Evolutionary conservation across 495 filamentous ascomycete species (phyloP).

Genomic region (Paragyromitra xinjiangensis): DNA sequence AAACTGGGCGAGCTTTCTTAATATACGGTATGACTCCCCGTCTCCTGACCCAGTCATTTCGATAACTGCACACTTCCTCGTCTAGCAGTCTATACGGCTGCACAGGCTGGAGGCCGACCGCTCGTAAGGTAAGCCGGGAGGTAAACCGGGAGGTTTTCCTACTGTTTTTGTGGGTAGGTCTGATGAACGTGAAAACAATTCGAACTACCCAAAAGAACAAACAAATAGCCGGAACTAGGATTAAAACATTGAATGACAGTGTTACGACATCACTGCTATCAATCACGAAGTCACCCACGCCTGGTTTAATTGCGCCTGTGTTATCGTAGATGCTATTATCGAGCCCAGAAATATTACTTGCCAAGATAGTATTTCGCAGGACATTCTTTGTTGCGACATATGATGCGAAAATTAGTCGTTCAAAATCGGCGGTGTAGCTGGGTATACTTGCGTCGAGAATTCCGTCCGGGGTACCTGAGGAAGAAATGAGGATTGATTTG

Average conservation of each 20-base stretch:
- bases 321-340: background rate
- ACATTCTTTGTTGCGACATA: slow-evolving; percentile 4
- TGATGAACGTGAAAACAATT: background rate
- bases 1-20: background rate
- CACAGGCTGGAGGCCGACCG: slow-evolving; percentile 7
- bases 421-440: background rate
- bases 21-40: slow-evolving; percentile 22
- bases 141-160: slow-evolving; percentile 1
- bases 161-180: slow-evolving; percentile 11
- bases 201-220: background rate
- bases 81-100: slow-evolving; percentile 24
- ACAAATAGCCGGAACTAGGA: slow-evolving; percentile 8
- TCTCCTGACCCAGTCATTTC: slow-evolving; percentile 24
- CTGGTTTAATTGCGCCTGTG: background rate
- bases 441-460: background rate
- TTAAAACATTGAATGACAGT: slow-evolving; percentile 9
- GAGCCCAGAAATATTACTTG: background rate
- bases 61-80: slow-evolving; percentile 19
- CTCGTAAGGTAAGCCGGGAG: slow-evolving; percentile 12
- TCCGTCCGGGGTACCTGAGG: background rate
- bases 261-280: background rate
- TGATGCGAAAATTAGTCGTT: slow-evolving; percentile 3
- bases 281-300: slow-evolving; percentile 5
- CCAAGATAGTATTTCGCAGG: slow-evolving; percentile 5
- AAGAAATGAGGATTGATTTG: background rate